Base-by-base conservation (phyloP, 2,329 filamentous ascomycete species). In the Hypoxylon sp. region DNA sequence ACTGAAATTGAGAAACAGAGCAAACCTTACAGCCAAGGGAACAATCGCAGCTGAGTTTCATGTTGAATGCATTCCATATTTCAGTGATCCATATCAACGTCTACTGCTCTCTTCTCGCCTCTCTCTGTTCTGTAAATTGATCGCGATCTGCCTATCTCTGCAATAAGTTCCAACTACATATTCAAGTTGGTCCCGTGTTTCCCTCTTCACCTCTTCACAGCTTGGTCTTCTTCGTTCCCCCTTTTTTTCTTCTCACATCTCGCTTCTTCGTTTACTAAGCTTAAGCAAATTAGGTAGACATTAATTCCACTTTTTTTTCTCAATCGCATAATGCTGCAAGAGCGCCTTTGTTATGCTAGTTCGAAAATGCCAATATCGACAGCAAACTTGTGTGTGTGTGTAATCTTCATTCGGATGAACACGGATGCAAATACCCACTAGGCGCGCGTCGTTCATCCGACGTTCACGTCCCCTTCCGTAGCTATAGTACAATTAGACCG, bases 61-160 rank as follows among this genome's bases (percentile, higher is more conserved):
- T 58, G 46, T 39, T 50, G 35, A 39, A 58, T 50, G 55, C 44
- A 39, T 37, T 50, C 19, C 44, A 26, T 58, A 19, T 44, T 53
- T 46, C 13, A 47, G 37, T 64, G 37, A 52, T 51, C 53, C 37
- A 22, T 62, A 64, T 64, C 37, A 29, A 57, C 47, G 17, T 35
- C 35, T 57, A 22, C 26, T 52, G n/a, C 24, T 31, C 42, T 24
- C 31, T 56, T 44, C 19, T 47, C 35, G n/a, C 47, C 39, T 63
- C 33, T 42, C 39, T 54, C 17, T 61, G 47, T 37, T 57, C 44
- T 59, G 56, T 70, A 68, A 62, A 67, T 70, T 47, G 61, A 63
- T 44, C 54, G 54, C 67, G 64, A 70, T 70, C 67, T 68, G 68
- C 64, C 65, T 70, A 68, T 70, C 58, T 68, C 68, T 70, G 61